phyloP scores from a whole-genome alignment of 2,329 filamentous ascomycete species.

The Clarireedia homoeocarpa region DNA sequence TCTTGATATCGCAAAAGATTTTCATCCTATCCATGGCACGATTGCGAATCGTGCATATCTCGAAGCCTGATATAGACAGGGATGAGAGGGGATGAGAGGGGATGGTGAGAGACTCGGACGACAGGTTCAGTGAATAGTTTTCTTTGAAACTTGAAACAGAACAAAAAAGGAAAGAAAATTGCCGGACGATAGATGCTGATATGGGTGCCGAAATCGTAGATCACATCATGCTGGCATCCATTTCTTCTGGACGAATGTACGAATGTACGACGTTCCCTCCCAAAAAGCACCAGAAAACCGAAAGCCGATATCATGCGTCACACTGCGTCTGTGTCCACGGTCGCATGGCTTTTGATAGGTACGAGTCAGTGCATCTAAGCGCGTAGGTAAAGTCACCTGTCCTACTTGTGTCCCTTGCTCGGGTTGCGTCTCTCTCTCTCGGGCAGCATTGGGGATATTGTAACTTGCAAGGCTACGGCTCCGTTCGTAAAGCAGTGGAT shows the following conservation, averaged over 20 bases:
- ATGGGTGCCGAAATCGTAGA: background rate
- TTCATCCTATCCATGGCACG: background rate
- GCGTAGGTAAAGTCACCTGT: slow-evolving; percentile 9
- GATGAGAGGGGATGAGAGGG: background rate
- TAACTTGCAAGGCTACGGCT: background rate
- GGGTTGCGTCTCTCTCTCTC: background rate
- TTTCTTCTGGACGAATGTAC: background rate
- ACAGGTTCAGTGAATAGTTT: background rate
- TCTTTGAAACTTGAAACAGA: background rate
- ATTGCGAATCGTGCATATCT: background rate
- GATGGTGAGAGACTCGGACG: background rate
- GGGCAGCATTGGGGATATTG: background rate
- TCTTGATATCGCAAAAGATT: background rate
- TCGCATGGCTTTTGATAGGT: background rate
- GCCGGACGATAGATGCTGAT: background rate
- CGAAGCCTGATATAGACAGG: slow-evolving; percentile 2
- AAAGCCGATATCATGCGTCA: slow-evolving; percentile 8
- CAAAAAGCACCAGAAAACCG: background rate
- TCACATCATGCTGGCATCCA: background rate
- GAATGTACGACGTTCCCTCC: slow-evolving; percentile 3
- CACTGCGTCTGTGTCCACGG: slow-evolving; percentile 7
- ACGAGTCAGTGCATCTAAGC: slow-evolving; percentile 1
- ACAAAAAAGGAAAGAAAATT: background rate
- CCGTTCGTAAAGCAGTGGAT: background rate
- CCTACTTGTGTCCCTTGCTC: background rate